Percentiles rank a stretch among this genome's conserved stretches.
Conservation (phyloP, 129 eudicot genomes). For the Deinandra increscens region DNA sequence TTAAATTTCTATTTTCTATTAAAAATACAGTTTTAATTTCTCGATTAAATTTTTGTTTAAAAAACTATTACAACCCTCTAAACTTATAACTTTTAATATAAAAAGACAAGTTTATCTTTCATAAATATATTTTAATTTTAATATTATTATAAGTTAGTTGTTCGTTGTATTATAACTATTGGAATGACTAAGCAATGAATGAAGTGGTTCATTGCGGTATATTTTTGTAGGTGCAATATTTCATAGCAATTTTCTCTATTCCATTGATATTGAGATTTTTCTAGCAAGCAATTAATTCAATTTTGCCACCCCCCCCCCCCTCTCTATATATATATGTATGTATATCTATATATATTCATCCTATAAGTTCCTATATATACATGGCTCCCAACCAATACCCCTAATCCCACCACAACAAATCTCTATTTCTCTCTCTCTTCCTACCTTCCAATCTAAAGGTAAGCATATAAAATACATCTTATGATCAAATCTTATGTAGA, state of each 20-base stretch:
- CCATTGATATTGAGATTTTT: conserved; percentile 6
- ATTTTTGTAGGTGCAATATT: not conserved
- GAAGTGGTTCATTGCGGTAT: conserved; percentile 7
- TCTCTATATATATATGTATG: too few relatives aligned
- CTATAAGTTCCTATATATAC: conserved; percentile 35
- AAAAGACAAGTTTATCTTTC: too few relatives aligned
- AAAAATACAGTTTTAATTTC: too few relatives aligned
- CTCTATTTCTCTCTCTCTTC: conserved; percentile 8
- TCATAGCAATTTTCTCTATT: conserved; percentile 14
- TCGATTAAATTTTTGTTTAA: too few relatives aligned
- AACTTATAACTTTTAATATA: too few relatives aligned
- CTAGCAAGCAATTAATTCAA: conserved; percentile 19
- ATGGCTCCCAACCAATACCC: conserved; percentile 57
- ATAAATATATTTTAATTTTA: too few relatives aligned
- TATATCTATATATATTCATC: not conserved
- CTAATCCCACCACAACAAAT: conserved; percentile 18
- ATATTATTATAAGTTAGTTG: too few relatives aligned
- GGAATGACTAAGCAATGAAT: conserved; percentile 20
- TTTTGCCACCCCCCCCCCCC: not conserved
- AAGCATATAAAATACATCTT: conserved; percentile 15
- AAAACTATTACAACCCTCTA: too few relatives aligned
- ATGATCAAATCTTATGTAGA: conserved; percentile 17
- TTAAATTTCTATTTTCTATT: too few relatives aligned
- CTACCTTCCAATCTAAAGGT: conserved; percentile 39
- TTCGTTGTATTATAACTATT: too few relatives aligned